Conservation (phyloP, 1,139 yeast species). For the Hemisphaericaspora xylofermentans region DNA sequence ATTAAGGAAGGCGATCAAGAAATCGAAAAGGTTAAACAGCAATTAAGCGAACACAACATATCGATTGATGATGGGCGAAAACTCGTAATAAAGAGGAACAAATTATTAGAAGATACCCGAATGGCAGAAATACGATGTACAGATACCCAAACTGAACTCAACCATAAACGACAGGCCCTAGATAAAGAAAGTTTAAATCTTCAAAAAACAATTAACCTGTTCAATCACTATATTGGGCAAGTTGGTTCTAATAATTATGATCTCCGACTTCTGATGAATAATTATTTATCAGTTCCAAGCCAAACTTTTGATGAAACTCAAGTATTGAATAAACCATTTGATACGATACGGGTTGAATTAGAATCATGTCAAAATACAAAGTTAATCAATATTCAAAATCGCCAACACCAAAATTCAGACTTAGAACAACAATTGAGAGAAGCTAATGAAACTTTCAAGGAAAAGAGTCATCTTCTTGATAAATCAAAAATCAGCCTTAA, state of each 20-base stretch:
- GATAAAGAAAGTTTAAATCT: not conserved
- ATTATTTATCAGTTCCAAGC: not conserved
- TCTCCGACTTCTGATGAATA: not conserved
- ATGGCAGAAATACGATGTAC: not conserved
- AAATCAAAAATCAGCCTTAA: not conserved
- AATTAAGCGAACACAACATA: slow-evolving; percentile 55
- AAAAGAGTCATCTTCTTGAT: not conserved
- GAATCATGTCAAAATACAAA: not conserved
- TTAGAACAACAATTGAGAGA: not conserved
- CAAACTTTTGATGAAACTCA: not conserved
- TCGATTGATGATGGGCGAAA: slow-evolving; percentile 62
- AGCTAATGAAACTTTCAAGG: not conserved
- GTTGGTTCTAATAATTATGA: not conserved
- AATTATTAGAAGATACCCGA: slow-evolving; percentile 36
- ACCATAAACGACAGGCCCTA: not conserved
- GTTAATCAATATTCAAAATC: not conserved
- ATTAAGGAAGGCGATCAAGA: slow-evolving; percentile 38
- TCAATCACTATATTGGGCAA: not conserved
- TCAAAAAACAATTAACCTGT: not conserved
- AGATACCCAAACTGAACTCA: not conserved
- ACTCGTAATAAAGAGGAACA: slow-evolving; percentile 61
- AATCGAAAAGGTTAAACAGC: slow-evolving; percentile 44
- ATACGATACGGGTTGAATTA: not conserved
- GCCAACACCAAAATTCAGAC: not conserved
- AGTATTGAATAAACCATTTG: not conserved